These are phyloP conservation scores for Nothophytophthora sp. DNA, from an alignment of 352 stramenopile genomes.

Conservation along the genomic window DNA sequence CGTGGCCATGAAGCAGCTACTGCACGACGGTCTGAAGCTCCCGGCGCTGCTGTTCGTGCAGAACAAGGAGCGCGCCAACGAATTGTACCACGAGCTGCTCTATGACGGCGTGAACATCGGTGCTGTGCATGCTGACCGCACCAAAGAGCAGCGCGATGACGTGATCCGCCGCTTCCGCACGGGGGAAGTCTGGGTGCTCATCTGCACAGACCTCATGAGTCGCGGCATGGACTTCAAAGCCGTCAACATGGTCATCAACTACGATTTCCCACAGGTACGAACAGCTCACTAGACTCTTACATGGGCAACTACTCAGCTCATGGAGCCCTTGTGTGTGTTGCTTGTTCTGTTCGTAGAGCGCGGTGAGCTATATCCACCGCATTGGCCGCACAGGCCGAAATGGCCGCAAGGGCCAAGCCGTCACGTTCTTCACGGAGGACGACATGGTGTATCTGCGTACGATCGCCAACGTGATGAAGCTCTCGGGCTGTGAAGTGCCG, in stretches of 20 bases:
- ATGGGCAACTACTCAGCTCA: background rate
- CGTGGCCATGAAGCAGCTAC: slow-evolving; percentile 94
- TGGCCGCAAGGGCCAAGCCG: slow-evolving; percentile 91
- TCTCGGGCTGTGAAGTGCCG: slow-evolving; percentile 97
- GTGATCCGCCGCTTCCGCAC: slow-evolving; percentile 96
- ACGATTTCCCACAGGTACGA: slow-evolving; percentile 95
- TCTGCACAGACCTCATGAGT: slow-evolving; percentile 99
- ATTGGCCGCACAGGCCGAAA: slow-evolving; percentile 96
- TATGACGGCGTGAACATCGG: slow-evolving; percentile 99
- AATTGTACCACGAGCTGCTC: slow-evolving; percentile 97
- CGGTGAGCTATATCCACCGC: slow-evolving; percentile 96
- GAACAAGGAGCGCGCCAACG: slow-evolving; percentile 98
- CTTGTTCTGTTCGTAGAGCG: slow-evolving; percentile 42
- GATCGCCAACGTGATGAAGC: slow-evolving; percentile 99
- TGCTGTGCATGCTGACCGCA: slow-evolving; percentile 96
- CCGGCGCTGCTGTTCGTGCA: slow-evolving; percentile 99
- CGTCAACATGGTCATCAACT: slow-evolving; percentile 99
- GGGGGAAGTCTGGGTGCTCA: slow-evolving; percentile 98
- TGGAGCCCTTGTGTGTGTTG: background rate
- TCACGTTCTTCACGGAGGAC: slow-evolving; percentile 98
- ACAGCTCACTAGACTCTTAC: background rate
- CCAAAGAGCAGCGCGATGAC: slow-evolving; percentile 92
- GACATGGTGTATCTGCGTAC: slow-evolving; percentile 94
- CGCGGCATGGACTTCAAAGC: slow-evolving; percentile 99
- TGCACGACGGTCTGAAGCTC: slow-evolving; percentile 92